Percentiles rank a stretch among this genome's conserved stretches.
phyloP scores from a whole-genome alignment of 2,329 filamentous ascomycete species.

The Rugonectria rugulosa region DNA sequence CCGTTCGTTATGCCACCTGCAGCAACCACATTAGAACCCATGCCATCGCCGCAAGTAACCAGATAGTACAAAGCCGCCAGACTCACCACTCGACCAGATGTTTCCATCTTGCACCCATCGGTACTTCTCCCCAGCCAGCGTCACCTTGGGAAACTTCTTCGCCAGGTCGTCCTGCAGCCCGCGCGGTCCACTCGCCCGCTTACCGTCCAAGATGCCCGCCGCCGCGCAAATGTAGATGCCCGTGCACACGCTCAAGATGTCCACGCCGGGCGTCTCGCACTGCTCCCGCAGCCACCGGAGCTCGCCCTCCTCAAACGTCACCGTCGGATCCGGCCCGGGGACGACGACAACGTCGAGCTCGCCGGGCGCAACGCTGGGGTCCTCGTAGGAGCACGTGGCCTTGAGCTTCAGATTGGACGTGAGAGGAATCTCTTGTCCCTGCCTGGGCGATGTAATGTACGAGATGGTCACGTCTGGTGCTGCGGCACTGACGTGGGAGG shows the following conservation, averaged over 20 bases:
- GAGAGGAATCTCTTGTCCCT: slow-evolving; percentile 47
- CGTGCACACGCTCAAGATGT: slow-evolving; percentile 61
- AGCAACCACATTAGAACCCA: too few relatives aligned
- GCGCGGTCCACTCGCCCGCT: slow-evolving; percentile 55
- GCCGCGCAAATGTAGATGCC: slow-evolving; percentile 57
- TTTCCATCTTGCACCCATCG: slow-evolving; percentile 62
- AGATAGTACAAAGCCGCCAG: too few relatives aligned
- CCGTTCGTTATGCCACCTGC: slow-evolving; percentile 63
- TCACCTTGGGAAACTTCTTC: slow-evolving; percentile 48
- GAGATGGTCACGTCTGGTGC: slow-evolving; percentile 53
- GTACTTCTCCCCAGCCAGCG: slow-evolving; percentile 54
- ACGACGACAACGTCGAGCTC: slow-evolving; percentile 59
- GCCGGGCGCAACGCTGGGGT: slow-evolving; percentile 57
- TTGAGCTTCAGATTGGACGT: slow-evolving; percentile 50
- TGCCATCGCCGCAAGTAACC: too few relatives aligned
- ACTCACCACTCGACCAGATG: slow-evolving; percentile 62
- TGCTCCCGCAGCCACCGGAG: slow-evolving; percentile 55
- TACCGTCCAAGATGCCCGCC: slow-evolving; percentile 57
- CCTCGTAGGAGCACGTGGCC: slow-evolving; percentile 53
- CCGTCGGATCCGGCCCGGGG: slow-evolving; percentile 56
- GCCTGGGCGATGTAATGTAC: slow-evolving; percentile 54
- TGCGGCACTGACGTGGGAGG: slow-evolving; percentile 46
- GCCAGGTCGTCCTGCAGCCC: slow-evolving; percentile 50
- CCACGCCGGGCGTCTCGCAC: slow-evolving; percentile 46
- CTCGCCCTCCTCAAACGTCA: slow-evolving; percentile 42